phyloP scores from a whole-genome alignment of 2,329 filamentous ascomycete genomes.

The Calonectria leucothoes region DNA sequence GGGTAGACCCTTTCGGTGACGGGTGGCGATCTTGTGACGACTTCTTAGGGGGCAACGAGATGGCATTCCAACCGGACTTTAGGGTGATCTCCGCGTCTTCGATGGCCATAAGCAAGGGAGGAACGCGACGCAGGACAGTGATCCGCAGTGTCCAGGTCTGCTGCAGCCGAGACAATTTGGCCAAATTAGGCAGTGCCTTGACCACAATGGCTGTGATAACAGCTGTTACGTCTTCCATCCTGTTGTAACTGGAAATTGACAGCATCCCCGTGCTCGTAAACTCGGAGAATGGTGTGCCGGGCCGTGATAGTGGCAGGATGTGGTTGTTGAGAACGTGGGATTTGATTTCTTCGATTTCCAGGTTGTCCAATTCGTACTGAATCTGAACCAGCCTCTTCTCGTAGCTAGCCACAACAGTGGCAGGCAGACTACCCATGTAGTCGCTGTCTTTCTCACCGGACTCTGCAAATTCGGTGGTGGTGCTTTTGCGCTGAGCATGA shows the following conservation, averaged over 20 bases:
- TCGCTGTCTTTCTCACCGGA: slow-evolving; percentile 39
- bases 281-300: slow-evolving; percentile 49
- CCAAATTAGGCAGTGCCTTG: slow-evolving; percentile 86
- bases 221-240: slow-evolving; percentile 89
- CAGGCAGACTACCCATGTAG: slow-evolving; percentile 79
- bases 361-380: slow-evolving; percentile 71
- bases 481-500: slow-evolving; percentile 52
- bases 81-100: slow-evolving; percentile 75
- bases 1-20: slow-evolving; percentile 34
- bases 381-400: slow-evolving; percentile 82
- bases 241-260: slow-evolving; percentile 68
- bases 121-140: slow-evolving; percentile 78
- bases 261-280: slow-evolving; percentile 51
- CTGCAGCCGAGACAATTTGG: slow-evolving; percentile 78
- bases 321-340: slow-evolving; percentile 86
- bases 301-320: slow-evolving; percentile 65
- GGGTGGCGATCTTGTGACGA: slow-evolving; percentile 30
- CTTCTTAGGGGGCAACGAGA: slow-evolving; percentile 51
- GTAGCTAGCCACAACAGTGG: slow-evolving; percentile 73
- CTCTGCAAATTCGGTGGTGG: slow-evolving; percentile 43
- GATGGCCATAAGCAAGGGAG: slow-evolving; percentile 74
- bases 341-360: slow-evolving; percentile 90
- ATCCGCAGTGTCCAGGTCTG: slow-evolving; percentile 83
- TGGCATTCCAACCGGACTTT: slow-evolving; percentile 73
- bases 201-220: slow-evolving; percentile 91